Base-by-base conservation (phyloP, 768 basidiomycete genomes). In the Gloeopeniophorella convolvens region DNA sequence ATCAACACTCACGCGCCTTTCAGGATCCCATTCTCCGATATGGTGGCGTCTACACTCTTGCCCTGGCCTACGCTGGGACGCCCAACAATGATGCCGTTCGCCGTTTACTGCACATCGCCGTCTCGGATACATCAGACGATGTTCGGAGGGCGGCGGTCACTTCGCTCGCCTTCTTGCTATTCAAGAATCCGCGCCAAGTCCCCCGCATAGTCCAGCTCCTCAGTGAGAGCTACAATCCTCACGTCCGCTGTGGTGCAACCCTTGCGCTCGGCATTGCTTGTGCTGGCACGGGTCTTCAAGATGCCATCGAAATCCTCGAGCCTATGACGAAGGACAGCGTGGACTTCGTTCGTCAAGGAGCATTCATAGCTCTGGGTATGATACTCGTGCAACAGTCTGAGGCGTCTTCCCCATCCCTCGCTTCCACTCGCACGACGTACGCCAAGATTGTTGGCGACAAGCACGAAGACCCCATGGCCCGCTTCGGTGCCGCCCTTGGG, bases 291-390 rank as follows among this genome's bases (percentile, higher is more conserved):
- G 96, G 95, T 37, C 78, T 95, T 37, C 88, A 90, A 85, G 94
- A 98, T 69, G 96, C 96, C 18, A 80, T 98, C 51, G 92, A 93
- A 58, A 89, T 99, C 56, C 71, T 99, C 55, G 92, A 98, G 66
- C 96, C 96, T 4, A 91, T 99, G 88, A 96, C 93, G 16, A 96
- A 91, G 63, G 96, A 99, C 59, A 83, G 93, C 20, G 89, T 97
- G 37, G 96, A 99, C 68, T 99, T 98, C 63, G 96, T 99, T 48
- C 88, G 95, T 13, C 96, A 99, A 68, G 95, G 95, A 11, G 96
- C 96, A 2, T 89, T 94, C 66, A 82, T 96, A 57, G 86, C 95
- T 13, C 77, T 98, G 42, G 90, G 95, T 23, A 95, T 98, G 91
- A 82, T 99, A 59, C 83, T 98, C 30, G 89, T 98, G 32, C 89